phyloP scores from a whole-genome alignment of 148 eudicot species.

The Pouteria glomerata region DNA sequence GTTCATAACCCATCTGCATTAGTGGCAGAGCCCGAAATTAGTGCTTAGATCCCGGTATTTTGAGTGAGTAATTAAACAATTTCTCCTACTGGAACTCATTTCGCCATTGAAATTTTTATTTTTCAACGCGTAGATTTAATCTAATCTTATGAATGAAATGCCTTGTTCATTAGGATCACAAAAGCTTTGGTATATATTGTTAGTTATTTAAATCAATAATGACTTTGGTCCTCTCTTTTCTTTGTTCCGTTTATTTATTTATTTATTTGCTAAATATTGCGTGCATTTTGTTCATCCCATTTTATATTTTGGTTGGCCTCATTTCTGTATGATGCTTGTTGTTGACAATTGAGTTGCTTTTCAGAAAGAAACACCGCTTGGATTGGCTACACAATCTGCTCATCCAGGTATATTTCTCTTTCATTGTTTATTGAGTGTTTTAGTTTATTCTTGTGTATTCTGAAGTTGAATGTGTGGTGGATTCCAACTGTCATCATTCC shows the following conservation, averaged over 20 bases:
- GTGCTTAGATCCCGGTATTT: neutral
- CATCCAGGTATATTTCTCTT: constrained; percentile 67
- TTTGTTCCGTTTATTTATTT: neutral
- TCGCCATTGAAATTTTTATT: too few relatives aligned
- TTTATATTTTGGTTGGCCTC: neutral
- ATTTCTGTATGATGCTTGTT: neutral
- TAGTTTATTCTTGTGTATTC: neutral
- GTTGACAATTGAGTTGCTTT: constrained; percentile 6
- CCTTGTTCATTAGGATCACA: neutral
- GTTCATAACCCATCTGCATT: too few relatives aligned
- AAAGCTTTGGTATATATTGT: neutral
- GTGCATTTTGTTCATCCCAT: neutral
- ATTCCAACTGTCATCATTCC: too few relatives aligned
- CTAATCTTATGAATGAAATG: neutral
- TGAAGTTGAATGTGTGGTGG: neutral
- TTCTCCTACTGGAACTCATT: neutral
- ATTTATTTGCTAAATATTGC: too few relatives aligned
- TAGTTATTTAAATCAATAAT: neutral
- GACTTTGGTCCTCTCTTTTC: neutral
- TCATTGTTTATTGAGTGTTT: neutral
- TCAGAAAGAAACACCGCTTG: constrained; percentile 86
- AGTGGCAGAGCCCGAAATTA: too few relatives aligned
- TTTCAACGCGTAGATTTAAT: neutral
- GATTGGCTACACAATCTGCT: constrained; percentile 82
- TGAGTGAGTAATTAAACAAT: neutral